Base-by-base conservation (phyloP, 2,329 filamentous ascomycete species). In the Pseudocercospora musae region DNA sequence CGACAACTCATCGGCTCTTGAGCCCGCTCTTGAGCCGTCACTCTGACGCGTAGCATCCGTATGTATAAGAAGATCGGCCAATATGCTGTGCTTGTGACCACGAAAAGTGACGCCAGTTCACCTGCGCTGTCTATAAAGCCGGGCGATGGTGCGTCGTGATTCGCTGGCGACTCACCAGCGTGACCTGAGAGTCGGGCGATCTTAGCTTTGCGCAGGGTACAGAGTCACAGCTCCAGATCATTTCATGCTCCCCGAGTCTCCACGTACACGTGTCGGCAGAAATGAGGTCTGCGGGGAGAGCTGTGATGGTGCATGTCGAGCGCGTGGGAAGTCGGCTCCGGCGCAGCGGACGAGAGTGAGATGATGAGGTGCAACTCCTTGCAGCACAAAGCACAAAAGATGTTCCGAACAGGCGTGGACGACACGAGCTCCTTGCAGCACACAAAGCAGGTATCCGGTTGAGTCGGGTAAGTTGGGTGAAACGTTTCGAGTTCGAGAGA, bases 51-150 rank as follows among this genome's bases (percentile, higher is more conserved):
- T 52, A 31, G 21, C 42, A 59, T 54, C 21, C 29, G 48, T 18
- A 18, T 50, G 52, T 40, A 44, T 27, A 20, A 58, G 23, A 29
- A 21, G 42, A 33, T 37, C 40, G 56, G 20, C 44, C 37, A 18
- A 21, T 31, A 31, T 57, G 42, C 20, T 54, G 52, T 54, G 52
- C 44, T 40, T 52, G 48, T 59, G 57, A 59, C 57, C 57, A 23
- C n/a, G 23, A 59, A 53, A 59, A 42, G 13, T 52, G 44, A 55
- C 58, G 42, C 58, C 58, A 60, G 50, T 23, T 49, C 37, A 40
- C 52, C 37, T 21, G 52, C n/a, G 18, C 37, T 37, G n/a, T 23
- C 23, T 1, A 40, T 25, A 4, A 13, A 21, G 53, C 53, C 31
- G 53, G 3, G 3, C 21, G 37, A 40, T 20, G 37, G 53, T 31